Evolutionary conservation across 805 yeast species (phyloP), one percentile per base, ranked within the genome.

Genomic region (Barnettozyma californica): DNA sequence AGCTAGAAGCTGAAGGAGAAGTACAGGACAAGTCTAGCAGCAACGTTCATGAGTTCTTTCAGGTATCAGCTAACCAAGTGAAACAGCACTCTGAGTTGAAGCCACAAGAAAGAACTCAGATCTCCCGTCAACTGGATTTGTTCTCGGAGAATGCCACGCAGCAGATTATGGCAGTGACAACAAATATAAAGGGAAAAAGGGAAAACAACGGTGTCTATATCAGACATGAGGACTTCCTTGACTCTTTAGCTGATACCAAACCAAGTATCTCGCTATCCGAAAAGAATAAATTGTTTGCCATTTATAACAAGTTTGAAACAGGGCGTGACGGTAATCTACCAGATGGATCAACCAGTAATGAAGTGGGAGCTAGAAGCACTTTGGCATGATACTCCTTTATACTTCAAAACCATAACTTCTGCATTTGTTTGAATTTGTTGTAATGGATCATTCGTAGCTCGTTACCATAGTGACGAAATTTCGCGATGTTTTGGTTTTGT

Each of bases 291-390:
- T 74, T 92, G 43, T 64, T 70, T 21, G 66, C 63, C 0, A 83
- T 92, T 31, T 92, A 92, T 61, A 62, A 70, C 19, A 82, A 84
- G 60, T 94, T 92, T 60, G 78, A 83, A 5, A 76, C 81, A 37
- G 89, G 80, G 14, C 68, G 97, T 41, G 91, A 86, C 48, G 97
- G 96, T 0, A 83, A 84, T 49, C 81, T 92, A 88, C 96, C 95
- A 1, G 82, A 81, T 53, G 97, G 97, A 0, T 76, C 81, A 31
- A 80, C 92, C 4, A 80, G 94, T 59, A 80, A 72, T 37, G 91
- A 86, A 42, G 76, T 90, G 16, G 97, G 97, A 1, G 96, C 90
- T 4, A 73, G 97, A 50, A 77, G 87, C 9, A 85, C 96, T 0
- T 68, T 91, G 44, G 87, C 86, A 89, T 90, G 16, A 29, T 4